A percentile compares a stretch with the other conserved stretches of the same genome.
Conservation (phyloP, 2,329 filamentous ascomycete species). For the Colletotrichum sojae region DNA sequence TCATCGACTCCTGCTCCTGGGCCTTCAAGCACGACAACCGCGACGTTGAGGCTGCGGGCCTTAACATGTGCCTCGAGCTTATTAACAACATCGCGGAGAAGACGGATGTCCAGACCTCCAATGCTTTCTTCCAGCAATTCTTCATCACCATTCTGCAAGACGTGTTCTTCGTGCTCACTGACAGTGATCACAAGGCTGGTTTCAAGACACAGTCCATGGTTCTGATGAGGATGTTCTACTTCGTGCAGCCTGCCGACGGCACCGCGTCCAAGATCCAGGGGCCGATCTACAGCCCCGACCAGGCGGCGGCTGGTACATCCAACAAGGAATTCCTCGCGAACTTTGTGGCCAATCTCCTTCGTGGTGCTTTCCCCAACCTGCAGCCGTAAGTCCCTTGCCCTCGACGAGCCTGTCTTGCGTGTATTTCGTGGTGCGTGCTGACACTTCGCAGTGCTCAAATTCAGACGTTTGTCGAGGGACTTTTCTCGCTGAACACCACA, state of each 20-base stretch:
- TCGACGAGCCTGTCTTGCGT: neutral
- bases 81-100: slow-evolving; percentile 95
- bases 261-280: slow-evolving; percentile 88
- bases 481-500: slow-evolving; percentile 90
- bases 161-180: slow-evolving; percentile 97
- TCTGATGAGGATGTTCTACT: slow-evolving; percentile 95
- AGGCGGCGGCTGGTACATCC: slow-evolving; percentile 84
- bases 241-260: slow-evolving; percentile 81
- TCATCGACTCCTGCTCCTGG: slow-evolving; percentile 99
- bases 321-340: slow-evolving; percentile 93
- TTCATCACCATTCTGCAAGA: slow-evolving; percentile 96
- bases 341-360: slow-evolving; percentile 87
- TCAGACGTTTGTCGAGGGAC: slow-evolving; percentile 86
- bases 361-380: slow-evolving; percentile 93
- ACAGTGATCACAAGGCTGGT: slow-evolving; percentile 97
- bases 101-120: slow-evolving; percentile 86
- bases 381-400: slow-evolving; percentile 76
- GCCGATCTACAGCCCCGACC: slow-evolving; percentile 88
- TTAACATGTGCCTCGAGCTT: slow-evolving; percentile 98
- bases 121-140: slow-evolving; percentile 98
- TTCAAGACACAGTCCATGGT: slow-evolving; percentile 98
- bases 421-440: slow-evolving; percentile 46
- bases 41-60: slow-evolving; percentile 94
- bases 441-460: slow-evolving; percentile 80
- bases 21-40: slow-evolving; percentile 99